Percentiles rank a stretch among this genome's conserved stretches.
These are phyloP conservation scores for Coemansia javaensis DNA, from an alignment of 192 early-diverging fungal species.

Conservation along the genomic window DNA sequence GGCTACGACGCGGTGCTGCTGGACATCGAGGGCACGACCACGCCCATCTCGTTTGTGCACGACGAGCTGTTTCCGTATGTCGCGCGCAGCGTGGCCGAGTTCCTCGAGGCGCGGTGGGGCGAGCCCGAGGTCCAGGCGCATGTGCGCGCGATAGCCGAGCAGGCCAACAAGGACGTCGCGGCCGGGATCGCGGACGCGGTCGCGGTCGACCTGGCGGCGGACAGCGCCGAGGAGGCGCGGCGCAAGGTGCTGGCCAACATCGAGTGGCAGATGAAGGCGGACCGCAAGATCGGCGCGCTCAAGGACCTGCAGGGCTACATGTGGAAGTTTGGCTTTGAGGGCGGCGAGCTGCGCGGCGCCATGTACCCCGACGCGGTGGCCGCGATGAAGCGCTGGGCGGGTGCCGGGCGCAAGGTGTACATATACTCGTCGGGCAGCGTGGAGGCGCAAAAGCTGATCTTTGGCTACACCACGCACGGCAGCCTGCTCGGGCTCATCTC, in stretches of 20 bases:
- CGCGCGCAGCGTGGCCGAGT: slow-evolving; percentile 54
- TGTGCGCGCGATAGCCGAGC: slow-evolving; percentile 53
- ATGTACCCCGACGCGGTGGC: slow-evolving; percentile 84
- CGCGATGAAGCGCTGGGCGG: slow-evolving; percentile 69
- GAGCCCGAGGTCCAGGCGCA: slow-evolving; percentile 38
- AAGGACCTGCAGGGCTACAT: slow-evolving; percentile 94
- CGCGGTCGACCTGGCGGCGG: slow-evolving; percentile 16
- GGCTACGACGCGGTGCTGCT: slow-evolving; percentile 53
- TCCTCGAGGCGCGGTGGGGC: slow-evolving; percentile 60
- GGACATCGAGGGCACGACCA: slow-evolving; percentile 97
- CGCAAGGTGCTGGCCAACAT: slow-evolving; percentile 55
- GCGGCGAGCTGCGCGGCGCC: slow-evolving; percentile 68
- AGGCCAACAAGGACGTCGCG: slow-evolving; percentile 41
- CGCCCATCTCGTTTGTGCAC: slow-evolving; percentile 94
- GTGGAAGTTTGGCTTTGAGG: slow-evolving; percentile 83
- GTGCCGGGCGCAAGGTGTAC: slow-evolving; percentile 61
- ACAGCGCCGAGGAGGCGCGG: slow-evolving; percentile 10
- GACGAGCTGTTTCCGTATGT: slow-evolving; percentile 91
- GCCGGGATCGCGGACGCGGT: slow-evolving; percentile 4
- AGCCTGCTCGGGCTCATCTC: slow-evolving; percentile 68
- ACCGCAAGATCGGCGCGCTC: slow-evolving; percentile 87
- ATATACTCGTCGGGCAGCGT: slow-evolving; percentile 98
- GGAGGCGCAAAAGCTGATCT: slow-evolving; percentile 88
- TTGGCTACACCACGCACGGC: slow-evolving; percentile 76
- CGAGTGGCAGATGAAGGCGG: slow-evolving; percentile 74